A percentile compares a stretch with the other conserved stretches of the same genome.
These are phyloP conservation scores for Paraleonurus japonicus DNA, from an alignment of 257 asterid species.

Conservation along the genomic window DNA sequence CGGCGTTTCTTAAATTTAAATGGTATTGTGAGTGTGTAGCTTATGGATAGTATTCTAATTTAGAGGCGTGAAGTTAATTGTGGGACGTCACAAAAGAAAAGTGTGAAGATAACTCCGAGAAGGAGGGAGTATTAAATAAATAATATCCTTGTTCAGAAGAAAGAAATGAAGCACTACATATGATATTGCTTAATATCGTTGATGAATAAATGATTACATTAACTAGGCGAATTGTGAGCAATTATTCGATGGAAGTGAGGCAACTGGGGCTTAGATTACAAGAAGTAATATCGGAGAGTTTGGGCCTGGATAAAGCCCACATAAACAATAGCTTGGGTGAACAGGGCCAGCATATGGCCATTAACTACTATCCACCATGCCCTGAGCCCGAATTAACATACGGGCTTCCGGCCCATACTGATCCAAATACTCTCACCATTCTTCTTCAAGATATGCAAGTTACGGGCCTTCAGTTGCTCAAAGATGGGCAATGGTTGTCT, in stretches of 20 bases:
- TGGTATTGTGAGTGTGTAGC: too few species aligned
- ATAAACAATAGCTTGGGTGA: conserved; percentile 44
- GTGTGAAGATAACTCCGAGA: too few species aligned
- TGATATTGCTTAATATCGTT: not conserved
- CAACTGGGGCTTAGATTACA: conserved; percentile 59
- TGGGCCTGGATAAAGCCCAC: conserved; percentile 59
- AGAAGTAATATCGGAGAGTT: conserved; percentile 74
- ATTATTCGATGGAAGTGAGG: conserved; percentile 58
- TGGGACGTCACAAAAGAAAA: too few species aligned
- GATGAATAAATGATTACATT: not conserved
- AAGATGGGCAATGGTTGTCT: conserved; percentile 47
- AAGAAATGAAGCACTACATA: too few species aligned
- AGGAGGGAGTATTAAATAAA: too few species aligned
- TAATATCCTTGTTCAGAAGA: not conserved
- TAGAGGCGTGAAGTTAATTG: too few species aligned
- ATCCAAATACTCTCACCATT: conserved; percentile 56
- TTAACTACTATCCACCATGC: conserved; percentile 55
- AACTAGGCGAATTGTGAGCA: conserved; percentile 56
- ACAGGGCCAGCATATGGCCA: conserved; percentile 59
- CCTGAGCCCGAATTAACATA: conserved; percentile 62
- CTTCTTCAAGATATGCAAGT: conserved; percentile 50
- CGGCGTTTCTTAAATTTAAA: too few species aligned
- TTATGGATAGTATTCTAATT: too few species aligned
- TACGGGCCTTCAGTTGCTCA: conserved; percentile 52
- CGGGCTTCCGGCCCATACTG: conserved; percentile 64